A percentile compares a stretch with the other conserved stretches of the same genome.
phyloP scores from a whole-genome alignment of 2,329 filamentous ascomycete genomes.

The Fusarium kyushuense region DNA sequence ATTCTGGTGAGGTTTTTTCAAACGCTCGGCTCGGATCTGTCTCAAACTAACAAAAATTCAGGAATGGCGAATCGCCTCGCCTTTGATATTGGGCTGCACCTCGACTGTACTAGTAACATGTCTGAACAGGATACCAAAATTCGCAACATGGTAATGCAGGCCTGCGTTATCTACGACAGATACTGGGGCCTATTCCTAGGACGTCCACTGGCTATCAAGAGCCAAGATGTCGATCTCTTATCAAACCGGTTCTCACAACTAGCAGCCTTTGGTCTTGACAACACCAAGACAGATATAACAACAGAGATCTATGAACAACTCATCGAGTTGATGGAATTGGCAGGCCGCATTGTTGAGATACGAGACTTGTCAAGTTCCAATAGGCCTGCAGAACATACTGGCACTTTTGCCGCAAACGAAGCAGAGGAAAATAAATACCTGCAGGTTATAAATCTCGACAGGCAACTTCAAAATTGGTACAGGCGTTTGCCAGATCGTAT shows the following conservation, averaged over 20 bases:
- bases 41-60: conserved; percentile 18
- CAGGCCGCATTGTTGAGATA: conserved; percentile 63
- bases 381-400: conserved; percentile 49
- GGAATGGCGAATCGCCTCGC: conserved; percentile 60
- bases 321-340: conserved; percentile 67
- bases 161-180: conserved; percentile 66
- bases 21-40: background rate
- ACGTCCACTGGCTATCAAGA: conserved; percentile 66
- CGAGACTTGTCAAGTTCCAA: conserved; percentile 53
- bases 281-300: conserved; percentile 30
- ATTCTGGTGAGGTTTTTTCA: conserved; percentile 57
- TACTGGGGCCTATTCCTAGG: conserved; percentile 68
- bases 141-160: conserved; percentile 64
- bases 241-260: conserved; percentile 60
- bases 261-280: conserved; percentile 49
- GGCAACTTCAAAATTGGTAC: conserved; percentile 67
- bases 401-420: conserved; percentile 49
- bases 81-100: conserved; percentile 63
- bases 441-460: conserved; percentile 63
- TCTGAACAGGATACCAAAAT: conserved; percentile 61
- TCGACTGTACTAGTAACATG: conserved; percentile 58
- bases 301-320: conserved; percentile 63
- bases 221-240: conserved; percentile 62
- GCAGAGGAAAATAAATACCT: conserved; percentile 62
- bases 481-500: conserved; percentile 61